phyloP scores from a whole-genome alignment of 345 rosid species.

The Reutealis trisperma region DNA sequence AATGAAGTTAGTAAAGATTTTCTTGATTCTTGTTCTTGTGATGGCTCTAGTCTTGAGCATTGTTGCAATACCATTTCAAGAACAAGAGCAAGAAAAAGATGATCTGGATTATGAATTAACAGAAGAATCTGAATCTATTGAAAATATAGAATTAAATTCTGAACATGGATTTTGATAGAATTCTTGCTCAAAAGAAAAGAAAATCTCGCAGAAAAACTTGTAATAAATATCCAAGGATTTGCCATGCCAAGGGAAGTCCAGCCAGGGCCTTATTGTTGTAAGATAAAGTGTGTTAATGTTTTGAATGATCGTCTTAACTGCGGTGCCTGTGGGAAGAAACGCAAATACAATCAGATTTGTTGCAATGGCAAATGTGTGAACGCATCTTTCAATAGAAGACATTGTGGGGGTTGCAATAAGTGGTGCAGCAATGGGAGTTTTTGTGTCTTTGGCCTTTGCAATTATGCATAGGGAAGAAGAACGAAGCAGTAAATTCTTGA shows the following conservation, averaged over 20 bases:
- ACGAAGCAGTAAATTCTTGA: too few relatives aligned
- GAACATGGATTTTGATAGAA: too few relatives aligned
- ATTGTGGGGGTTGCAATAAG: constrained; percentile 38
- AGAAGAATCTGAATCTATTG: too few relatives aligned
- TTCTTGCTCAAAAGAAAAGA: too few relatives aligned
- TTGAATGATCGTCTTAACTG: constrained; percentile 32
- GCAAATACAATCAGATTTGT: constrained; percentile 42
- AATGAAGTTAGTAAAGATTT: too few relatives aligned
- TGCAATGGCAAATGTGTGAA: constrained; percentile 47
- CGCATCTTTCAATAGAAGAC: constrained; percentile 29
- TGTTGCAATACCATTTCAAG: too few relatives aligned
- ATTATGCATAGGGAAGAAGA: background rate
- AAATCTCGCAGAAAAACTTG: constrained; percentile 3
- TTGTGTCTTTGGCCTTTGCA: constrained; percentile 35
- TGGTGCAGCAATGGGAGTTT: constrained; percentile 31
- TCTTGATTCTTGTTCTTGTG: too few relatives aligned
- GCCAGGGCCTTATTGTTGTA: constrained; percentile 43
- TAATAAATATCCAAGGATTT: constrained; percentile 22
- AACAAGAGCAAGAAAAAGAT: too few relatives aligned
- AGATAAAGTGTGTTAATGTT: constrained; percentile 36
- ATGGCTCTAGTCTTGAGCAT: too few relatives aligned
- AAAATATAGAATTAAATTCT: too few relatives aligned
- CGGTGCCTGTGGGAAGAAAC: constrained; percentile 46
- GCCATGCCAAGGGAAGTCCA: constrained; percentile 39
- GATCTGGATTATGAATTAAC: too few relatives aligned